Percentiles rank a stretch among this genome's conserved stretches.
Evolutionary conservation across 2,329 filamentous ascomycete genomes (phyloP).

Genomic region (Helotiales sp.): DNA sequence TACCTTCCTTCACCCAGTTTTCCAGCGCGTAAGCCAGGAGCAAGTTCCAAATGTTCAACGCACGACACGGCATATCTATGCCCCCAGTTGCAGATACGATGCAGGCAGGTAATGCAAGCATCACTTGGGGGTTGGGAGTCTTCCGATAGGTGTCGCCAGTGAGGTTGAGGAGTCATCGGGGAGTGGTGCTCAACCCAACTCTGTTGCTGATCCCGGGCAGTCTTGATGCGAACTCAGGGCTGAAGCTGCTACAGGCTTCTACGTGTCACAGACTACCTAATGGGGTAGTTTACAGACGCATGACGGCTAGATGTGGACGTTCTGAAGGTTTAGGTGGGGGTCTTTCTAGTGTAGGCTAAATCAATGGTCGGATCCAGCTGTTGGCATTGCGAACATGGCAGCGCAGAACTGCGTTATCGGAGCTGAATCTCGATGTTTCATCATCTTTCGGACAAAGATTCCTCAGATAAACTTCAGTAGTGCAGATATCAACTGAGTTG

Average conservation of each 20-base stretch:
- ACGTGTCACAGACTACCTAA: neutral
- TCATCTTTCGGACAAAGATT: too few relatives aligned
- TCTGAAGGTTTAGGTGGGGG: neutral
- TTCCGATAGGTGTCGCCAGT: conserved; percentile 3
- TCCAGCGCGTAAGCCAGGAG: neutral
- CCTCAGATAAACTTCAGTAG: too few relatives aligned
- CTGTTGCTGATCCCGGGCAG: neutral
- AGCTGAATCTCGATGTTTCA: neutral
- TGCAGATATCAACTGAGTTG: too few relatives aligned
- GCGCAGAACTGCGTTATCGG: neutral
- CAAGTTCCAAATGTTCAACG: neutral
- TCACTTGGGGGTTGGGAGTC: neutral
- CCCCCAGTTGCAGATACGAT: neutral
- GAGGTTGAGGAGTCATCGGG: neutral
- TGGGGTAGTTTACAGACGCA: neutral
- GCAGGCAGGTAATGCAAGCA: neutral
- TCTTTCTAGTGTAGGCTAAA: neutral
- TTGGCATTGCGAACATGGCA: neutral
- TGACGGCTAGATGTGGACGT: neutral
- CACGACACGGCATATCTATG: neutral
- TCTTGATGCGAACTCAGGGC: neutral
- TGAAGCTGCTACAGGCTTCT: neutral
- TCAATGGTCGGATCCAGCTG: neutral
- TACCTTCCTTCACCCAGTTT: neutral
- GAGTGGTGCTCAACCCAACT: neutral